Conservation (phyloP, 768 basidiomycete species). For the Kondoa subrosea region DNA sequence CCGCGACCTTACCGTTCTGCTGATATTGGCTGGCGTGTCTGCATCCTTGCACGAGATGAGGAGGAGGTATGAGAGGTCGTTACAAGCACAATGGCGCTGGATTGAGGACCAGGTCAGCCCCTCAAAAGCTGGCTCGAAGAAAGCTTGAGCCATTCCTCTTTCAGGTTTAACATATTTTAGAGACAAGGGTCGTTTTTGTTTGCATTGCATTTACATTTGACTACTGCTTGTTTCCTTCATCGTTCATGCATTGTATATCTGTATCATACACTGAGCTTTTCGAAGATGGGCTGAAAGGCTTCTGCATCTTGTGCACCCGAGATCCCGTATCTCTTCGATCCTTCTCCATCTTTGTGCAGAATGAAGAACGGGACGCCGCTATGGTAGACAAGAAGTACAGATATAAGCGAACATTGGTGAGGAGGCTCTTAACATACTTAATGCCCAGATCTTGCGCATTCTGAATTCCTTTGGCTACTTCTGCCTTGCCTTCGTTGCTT, state of each 20-base stretch:
- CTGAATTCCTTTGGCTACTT: conserved; percentile 47
- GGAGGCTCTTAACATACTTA: conserved; percentile 57
- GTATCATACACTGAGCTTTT: no score
- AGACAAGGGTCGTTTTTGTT: no score
- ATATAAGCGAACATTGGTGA: conserved; percentile 59
- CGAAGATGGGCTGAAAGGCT: conserved; percentile 23
- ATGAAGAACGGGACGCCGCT: background rate
- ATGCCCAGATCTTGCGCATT: conserved; percentile 52
- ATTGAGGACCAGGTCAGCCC: conserved; percentile 8
- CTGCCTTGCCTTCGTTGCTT: conserved; percentile 48
- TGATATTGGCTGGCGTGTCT: conserved; percentile 50
- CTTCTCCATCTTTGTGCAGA: background rate
- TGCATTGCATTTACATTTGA: no score
- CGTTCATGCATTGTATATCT: no score
- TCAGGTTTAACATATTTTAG: no score
- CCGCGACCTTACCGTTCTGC: conserved; percentile 52
- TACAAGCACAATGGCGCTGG: conserved; percentile 24
- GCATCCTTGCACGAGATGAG: conserved; percentile 59
- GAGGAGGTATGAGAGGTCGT: conserved; percentile 54
- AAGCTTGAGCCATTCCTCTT: no score
- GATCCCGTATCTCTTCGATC: conserved; percentile 16
- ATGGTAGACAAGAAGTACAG: background rate
- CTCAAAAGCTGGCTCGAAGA: no score
- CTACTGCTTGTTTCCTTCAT: no score
- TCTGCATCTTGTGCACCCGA: conserved; percentile 25